Percentiles rank a stretch among this genome's conserved stretches.
phyloP scores from a whole-genome alignment of 176 grass and related monocot genomes.

The Avena eriantha region DNA sequence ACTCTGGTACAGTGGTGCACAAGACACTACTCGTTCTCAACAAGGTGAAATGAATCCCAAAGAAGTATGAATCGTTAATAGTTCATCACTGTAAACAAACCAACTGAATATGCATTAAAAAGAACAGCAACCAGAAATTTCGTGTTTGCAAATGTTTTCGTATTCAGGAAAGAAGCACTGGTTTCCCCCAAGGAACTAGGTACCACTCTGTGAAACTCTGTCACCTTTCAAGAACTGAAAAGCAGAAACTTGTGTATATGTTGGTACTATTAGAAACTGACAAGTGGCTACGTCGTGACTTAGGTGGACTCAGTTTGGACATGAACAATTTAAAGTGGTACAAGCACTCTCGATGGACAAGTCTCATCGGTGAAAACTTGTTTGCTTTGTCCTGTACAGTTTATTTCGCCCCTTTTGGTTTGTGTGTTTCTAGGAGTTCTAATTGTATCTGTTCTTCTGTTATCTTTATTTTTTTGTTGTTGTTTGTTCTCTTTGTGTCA shows the following conservation, averaged over 20 bases:
- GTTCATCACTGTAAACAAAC: slow-evolving; percentile 22
- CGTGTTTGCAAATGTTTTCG: background rate
- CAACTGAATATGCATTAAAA: background rate
- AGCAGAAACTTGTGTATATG: background rate
- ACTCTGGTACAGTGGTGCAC: background rate
- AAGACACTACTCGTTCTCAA: slow-evolving; percentile 25
- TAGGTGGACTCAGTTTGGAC: background rate
- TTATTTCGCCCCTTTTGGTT: no score
- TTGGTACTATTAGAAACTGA: background rate
- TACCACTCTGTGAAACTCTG: background rate
- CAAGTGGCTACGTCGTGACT: background rate
- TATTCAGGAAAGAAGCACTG: slow-evolving; percentile 17
- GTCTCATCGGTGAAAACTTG: background rate
- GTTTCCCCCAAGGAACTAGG: background rate
- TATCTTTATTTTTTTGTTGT: no score
- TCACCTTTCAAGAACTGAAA: background rate
- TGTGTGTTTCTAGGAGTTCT: no score
- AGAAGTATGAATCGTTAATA: slow-evolving; percentile 5
- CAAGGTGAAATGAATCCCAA: background rate
- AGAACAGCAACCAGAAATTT: background rate
- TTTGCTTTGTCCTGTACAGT: no score
- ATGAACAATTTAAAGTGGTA: background rate
- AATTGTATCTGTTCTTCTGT: no score
- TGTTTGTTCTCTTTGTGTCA: no score
- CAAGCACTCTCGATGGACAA: background rate